Evolutionary conservation across 148 eudicot genomes (phyloP).

Genomic region (Chenopodium quinoa): DNA sequence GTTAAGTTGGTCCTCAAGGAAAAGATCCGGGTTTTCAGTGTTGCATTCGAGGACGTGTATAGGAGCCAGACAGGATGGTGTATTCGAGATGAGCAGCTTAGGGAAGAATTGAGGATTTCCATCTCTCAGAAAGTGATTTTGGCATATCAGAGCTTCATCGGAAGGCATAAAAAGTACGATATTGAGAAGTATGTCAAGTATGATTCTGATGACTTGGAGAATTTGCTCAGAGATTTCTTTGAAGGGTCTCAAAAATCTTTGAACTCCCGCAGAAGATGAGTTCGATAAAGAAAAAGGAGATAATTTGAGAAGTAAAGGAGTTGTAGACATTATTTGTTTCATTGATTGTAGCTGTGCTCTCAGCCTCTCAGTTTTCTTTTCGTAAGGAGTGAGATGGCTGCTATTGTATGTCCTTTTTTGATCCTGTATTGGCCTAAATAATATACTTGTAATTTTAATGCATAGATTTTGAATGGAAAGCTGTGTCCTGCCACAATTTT

Average conservation of each 20-base stretch:
- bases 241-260: conserved; percentile 58
- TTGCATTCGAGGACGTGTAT: conserved; percentile 65
- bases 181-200: conserved; percentile 64
- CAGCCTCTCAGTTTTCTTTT: neutral
- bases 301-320: neutral
- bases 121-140: conserved; percentile 51
- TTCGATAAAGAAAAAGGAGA: neutral
- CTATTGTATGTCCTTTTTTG: conserved; percentile 17
- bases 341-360: conserved; percentile 18
- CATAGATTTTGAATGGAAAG: conserved; percentile 26
- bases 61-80: conserved; percentile 59
- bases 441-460: conserved; percentile 21
- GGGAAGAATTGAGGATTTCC: conserved; percentile 56
- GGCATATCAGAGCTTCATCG: conserved; percentile 58
- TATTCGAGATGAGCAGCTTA: conserved; percentile 53
- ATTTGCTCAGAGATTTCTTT: conserved; percentile 53
- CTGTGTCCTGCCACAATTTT: conserved; percentile 9
- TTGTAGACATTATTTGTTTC: conserved; percentile 13
- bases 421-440: conserved; percentile 17
- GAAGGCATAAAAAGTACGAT: conserved; percentile 29
- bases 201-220: conserved; percentile 57
- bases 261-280: conserved; percentile 32
- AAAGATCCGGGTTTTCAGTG: conserved; percentile 47
- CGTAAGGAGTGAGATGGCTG: conserved; percentile 28
- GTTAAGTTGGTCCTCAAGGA: conserved; percentile 42